A percentile compares a stretch with the other conserved stretches of the same genome.
Conservation (phyloP, 2,329 filamentous ascomycete species). For the Pseudogymnoascus sp. region DNA sequence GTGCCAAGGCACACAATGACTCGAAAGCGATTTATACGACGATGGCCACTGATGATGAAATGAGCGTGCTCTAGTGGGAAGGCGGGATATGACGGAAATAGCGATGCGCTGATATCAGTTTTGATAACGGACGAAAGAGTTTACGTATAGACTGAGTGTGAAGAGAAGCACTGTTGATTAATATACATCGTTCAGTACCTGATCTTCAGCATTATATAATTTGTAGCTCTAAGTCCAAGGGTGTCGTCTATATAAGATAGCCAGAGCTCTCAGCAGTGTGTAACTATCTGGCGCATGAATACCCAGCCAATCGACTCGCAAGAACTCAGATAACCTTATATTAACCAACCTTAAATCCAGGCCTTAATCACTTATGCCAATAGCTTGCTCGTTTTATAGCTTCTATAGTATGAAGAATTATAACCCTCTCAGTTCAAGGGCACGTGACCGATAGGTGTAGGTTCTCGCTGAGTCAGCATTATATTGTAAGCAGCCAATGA, state of each 20-base stretch:
- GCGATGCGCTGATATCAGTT: not conserved
- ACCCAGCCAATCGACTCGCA: not conserved
- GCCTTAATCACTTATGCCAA: not conserved
- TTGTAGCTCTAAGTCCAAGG: not conserved
- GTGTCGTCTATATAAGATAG: not conserved
- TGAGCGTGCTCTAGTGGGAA: not conserved
- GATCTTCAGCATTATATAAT: not conserved
- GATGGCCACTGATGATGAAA: slow-evolving; percentile 5
- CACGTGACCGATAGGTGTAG: not conserved
- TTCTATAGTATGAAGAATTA: not conserved
- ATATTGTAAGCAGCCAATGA: not conserved
- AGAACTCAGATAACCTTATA: not conserved
- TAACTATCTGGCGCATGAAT: not conserved
- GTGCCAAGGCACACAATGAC: slow-evolving; percentile 5
- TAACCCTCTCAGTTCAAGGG: not conserved
- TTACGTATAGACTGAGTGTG: slow-evolving; percentile 5
- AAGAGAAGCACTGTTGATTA: slow-evolving; percentile 7
- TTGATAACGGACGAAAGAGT: not conserved
- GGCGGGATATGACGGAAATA: not conserved
- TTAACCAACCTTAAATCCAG: not conserved
- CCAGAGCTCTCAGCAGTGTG: not conserved
- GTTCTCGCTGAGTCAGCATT: not conserved
- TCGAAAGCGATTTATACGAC: not conserved
- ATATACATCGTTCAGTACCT: slow-evolving; percentile 1
- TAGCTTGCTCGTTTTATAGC: not conserved